Evolutionary conservation across 2,329 filamentous ascomycete genomes (phyloP).

Genomic region (Domatiomyces catenatus): DNA sequence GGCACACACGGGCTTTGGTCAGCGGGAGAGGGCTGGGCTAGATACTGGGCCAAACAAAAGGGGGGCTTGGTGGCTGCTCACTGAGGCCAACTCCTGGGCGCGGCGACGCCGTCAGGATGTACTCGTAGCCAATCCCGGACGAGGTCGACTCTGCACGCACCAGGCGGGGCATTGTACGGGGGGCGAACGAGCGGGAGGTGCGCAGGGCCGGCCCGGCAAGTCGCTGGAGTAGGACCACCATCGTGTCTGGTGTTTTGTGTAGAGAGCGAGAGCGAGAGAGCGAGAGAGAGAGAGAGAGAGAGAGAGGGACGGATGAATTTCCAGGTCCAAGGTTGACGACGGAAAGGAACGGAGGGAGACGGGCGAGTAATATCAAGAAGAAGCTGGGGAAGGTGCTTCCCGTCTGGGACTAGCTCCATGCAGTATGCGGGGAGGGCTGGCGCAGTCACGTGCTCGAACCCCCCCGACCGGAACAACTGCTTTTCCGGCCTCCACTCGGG

Average conservation of each 20-base stretch:
- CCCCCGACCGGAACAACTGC: no score
- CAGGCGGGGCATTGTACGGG: slow-evolving; percentile 41
- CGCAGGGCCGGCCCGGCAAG: not conserved
- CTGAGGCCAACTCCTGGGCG: slow-evolving; percentile 82
- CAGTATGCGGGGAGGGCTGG: no score
- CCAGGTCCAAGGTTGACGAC: no score
- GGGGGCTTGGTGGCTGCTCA: slow-evolving; percentile 28
- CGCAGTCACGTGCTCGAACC: no score
- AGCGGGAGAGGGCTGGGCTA: not conserved
- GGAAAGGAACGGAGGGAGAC: no score
- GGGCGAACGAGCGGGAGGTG: slow-evolving; percentile 38
- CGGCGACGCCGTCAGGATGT: slow-evolving; percentile 66
- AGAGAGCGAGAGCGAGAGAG: no score
- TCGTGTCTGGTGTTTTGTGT: not conserved
- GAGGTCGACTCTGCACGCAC: slow-evolving; percentile 33
- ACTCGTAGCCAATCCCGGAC: slow-evolving; percentile 47
- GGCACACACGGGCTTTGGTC: not conserved
- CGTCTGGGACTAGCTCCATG: no score
- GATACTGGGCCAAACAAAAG: not conserved
- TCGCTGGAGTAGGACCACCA: not conserved
- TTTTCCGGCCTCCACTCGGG: no score
- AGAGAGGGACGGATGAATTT: no score
- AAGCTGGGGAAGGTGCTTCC: no score
- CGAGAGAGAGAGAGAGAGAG: no score
- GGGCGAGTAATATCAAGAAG: no score